These are phyloP conservation scores for Ordospora pajunii DNA, from an alignment of 371 early-diverging fungal species.

Conservation along the genomic window DNA sequence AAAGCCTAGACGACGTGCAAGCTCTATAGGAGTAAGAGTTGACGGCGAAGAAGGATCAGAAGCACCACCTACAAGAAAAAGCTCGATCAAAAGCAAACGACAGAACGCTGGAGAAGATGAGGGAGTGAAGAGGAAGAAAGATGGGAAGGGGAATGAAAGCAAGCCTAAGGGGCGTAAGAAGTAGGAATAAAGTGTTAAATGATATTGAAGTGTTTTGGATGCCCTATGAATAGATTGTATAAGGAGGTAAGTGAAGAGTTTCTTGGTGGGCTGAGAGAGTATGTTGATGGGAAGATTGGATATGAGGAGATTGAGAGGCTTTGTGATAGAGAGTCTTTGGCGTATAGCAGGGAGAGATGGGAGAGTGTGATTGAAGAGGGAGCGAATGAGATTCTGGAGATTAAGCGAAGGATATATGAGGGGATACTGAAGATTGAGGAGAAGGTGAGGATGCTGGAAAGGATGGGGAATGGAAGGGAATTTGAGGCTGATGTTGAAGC, in stretches of 20 bases:
- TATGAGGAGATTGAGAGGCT: constrained; percentile 5
- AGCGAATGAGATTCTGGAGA: background rate
- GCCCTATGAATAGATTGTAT: constrained; percentile 21
- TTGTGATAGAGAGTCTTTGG: constrained; percentile 1
- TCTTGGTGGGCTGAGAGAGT: background rate
- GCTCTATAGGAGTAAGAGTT: background rate
- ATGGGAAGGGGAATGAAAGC: background rate
- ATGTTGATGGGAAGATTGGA: background rate
- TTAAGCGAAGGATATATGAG: background rate
- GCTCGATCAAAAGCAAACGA: background rate
- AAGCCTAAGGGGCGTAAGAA: background rate
- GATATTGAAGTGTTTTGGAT: background rate
- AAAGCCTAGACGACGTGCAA: no score
- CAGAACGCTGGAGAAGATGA: background rate
- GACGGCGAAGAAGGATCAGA: background rate
- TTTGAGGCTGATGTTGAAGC: constrained; percentile 11
- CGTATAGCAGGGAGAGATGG: background rate
- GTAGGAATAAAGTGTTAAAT: constrained; percentile 10
- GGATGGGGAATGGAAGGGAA: background rate
- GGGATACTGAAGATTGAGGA: constrained; percentile 5
- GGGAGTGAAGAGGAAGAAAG: background rate
- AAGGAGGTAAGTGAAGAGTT: constrained; percentile 14
- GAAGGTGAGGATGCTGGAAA: background rate
- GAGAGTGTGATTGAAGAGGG: background rate
- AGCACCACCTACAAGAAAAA: background rate